Percentiles rank a stretch among this genome's conserved stretches.
These are phyloP conservation scores for Exophiala calicioides DNA, from an alignment of 2,329 filamentous ascomycete species.

Conservation along the genomic window DNA sequence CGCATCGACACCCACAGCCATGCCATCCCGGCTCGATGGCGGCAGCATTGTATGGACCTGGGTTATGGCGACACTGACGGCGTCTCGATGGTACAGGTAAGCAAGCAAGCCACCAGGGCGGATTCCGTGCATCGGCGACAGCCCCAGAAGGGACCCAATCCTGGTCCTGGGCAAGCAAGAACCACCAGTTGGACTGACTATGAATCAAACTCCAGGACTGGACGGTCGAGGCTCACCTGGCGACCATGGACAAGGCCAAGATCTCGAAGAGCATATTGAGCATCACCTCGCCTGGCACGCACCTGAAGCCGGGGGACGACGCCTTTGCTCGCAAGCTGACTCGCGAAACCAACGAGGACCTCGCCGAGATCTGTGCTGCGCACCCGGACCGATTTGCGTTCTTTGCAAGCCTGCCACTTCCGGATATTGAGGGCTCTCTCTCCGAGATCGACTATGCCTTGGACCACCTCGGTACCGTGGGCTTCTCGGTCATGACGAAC, in stretches of 20 bases:
- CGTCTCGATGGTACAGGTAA: conserved; percentile 13
- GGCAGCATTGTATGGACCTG: conserved; percentile 8
- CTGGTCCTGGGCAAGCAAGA: too few species aligned
- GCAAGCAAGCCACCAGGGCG: too few species aligned
- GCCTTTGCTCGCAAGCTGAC: conserved; percentile 37
- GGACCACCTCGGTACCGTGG: conserved; percentile 45
- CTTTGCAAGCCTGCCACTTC: conserved; percentile 56
- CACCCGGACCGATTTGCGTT: conserved; percentile 46
- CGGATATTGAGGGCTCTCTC: conserved; percentile 49
- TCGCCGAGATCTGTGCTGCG: conserved; percentile 27
- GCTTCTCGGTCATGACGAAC: conserved; percentile 55
- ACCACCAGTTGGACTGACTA: not conserved
- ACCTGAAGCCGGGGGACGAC: conserved; percentile 43
- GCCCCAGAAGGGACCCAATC: too few species aligned
- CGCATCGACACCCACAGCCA: conserved; percentile 20
- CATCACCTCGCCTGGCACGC: conserved; percentile 55
- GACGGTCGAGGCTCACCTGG: conserved; percentile 48
- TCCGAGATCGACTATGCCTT: conserved; percentile 49
- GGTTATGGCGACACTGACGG: conserved; percentile 14
- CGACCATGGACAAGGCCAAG: conserved; percentile 51
- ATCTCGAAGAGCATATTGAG: conserved; percentile 56
- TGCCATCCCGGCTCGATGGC: conserved; percentile 11
- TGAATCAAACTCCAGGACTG: conserved; percentile 43
- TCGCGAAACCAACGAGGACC: conserved; percentile 37
- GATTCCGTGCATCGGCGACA: too few species aligned